Evolutionary conservation across 2,329 filamentous ascomycete species (phyloP).

Genomic region (Trichoderma gracile): DNA sequence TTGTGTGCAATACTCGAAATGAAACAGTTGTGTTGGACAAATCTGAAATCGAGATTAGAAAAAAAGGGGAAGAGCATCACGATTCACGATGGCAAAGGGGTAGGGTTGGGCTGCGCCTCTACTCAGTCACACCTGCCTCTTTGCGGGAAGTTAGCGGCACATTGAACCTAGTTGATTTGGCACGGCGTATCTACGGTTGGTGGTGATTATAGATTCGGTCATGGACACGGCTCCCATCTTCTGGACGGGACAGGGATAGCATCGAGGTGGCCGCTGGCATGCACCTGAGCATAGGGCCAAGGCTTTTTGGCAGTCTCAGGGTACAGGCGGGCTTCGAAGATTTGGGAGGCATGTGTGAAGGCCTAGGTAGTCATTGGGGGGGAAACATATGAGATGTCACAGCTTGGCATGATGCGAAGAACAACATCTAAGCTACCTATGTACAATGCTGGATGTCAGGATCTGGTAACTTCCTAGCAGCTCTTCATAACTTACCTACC

Average conservation of each 20-base stretch:
- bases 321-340: neutral
- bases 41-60: neutral
- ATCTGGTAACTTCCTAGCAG: neutral
- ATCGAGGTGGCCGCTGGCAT: neutral
- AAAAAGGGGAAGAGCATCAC: neutral
- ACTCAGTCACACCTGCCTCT: neutral
- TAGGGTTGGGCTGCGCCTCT: neutral
- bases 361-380: too few relatives aligned
- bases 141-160: neutral
- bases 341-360: neutral
- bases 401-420: neutral
- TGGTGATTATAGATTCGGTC: neutral
- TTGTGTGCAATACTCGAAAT: neutral
- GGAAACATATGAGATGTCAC: neutral
- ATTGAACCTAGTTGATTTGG: too few relatives aligned
- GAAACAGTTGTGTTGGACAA: neutral
- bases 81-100: neutral
- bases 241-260: neutral
- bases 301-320: neutral
- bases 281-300: neutral
- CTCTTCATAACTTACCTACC: too few relatives aligned
- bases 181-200: neutral
- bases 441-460: neutral
- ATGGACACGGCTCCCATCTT: neutral
- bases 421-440: neutral